Evolutionary conservation across 768 basidiomycete species (phyloP).

Genomic region (Cyclocybe aegerita): DNA sequence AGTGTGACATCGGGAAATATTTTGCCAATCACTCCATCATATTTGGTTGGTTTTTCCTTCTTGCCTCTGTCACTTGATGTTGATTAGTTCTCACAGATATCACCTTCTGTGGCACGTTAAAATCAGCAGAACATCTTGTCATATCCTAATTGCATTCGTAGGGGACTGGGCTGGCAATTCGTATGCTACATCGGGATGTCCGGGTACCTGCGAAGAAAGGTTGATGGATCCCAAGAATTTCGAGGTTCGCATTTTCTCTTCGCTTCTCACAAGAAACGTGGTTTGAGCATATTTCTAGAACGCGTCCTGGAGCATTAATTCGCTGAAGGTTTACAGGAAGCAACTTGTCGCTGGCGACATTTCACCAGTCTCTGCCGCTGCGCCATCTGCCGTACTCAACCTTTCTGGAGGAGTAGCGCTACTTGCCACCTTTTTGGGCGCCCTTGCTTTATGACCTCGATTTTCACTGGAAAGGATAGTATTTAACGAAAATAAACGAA

Average conservation of each 20-base stretch:
- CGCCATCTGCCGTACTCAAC: not conserved
- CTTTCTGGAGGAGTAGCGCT: constrained; percentile 1
- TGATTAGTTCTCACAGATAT: constrained; percentile 51
- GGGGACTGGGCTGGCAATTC: constrained; percentile 87
- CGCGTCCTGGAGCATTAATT: constrained; percentile 80
- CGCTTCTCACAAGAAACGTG: not conserved
- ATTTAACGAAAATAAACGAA: not conserved
- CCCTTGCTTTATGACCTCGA: constrained; percentile 1
- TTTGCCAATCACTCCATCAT: constrained; percentile 74
- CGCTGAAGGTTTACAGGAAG: constrained; percentile 71
- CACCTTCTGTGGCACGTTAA: constrained; percentile 69
- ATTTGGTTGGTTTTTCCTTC: constrained; percentile 57
- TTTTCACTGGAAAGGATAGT: not conserved
- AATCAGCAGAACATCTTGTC: not conserved
- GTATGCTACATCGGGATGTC: constrained; percentile 70
- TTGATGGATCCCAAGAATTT: constrained; percentile 73
- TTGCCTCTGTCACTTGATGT: not conserved
- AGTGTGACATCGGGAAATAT: constrained; percentile 56
- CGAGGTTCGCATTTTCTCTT: constrained; percentile 43
- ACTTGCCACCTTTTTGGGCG: not conserved
- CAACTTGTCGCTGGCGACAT: constrained; percentile 35
- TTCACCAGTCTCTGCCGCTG: not conserved
- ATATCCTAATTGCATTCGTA: constrained; percentile 19
- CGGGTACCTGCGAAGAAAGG: constrained; percentile 66
- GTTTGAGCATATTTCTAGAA: constrained; percentile 43